A percentile compares a stretch with the other conserved stretches of the same genome.
Conservation (phyloP, 2,329 filamentous ascomycete genomes). For the Aspergillus neotritici region DNA sequence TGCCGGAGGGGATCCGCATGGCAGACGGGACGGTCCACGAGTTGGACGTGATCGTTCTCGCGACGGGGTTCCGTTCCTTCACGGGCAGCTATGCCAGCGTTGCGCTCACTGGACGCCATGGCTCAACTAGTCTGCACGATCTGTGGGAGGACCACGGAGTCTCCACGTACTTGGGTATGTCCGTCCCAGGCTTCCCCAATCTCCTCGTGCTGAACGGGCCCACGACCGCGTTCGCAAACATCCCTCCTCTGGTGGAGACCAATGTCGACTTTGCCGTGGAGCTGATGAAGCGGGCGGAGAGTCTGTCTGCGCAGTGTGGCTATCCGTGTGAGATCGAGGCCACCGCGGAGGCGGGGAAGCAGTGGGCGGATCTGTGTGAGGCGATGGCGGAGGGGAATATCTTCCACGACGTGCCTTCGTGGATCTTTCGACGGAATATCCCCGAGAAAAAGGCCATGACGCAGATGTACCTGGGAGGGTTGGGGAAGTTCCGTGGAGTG, state of each 20-base stretch:
- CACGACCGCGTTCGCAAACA: conserved; percentile 31
- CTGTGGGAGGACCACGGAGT: conserved; percentile 25
- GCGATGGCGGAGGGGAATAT: not conserved
- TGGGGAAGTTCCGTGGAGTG: conserved; percentile 1
- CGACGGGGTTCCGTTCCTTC: conserved; percentile 29
- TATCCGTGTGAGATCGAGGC: conserved; percentile 7
- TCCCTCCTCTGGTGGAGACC: conserved; percentile 27
- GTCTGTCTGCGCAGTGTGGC: not conserved
- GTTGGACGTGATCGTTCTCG: conserved; percentile 22
- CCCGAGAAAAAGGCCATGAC: conserved; percentile 16
- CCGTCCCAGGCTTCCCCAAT: conserved; percentile 40
- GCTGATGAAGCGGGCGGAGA: conserved; percentile 2
- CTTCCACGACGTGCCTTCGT: conserved; percentile 5
- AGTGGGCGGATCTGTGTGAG: conserved; percentile 3
- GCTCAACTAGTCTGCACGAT: conserved; percentile 20
- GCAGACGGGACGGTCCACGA: conserved; percentile 29
- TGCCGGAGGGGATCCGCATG: conserved; percentile 32
- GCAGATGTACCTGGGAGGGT: conserved; percentile 5
- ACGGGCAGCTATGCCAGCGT: conserved; percentile 34
- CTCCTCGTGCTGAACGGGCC: conserved; percentile 41
- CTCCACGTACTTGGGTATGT: conserved; percentile 37
- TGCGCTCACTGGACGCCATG: conserved; percentile 26
- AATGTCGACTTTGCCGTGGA: conserved; percentile 21
- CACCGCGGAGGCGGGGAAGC: not conserved
- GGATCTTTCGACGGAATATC: conserved; percentile 11